Percentiles rank a stretch among this genome's conserved stretches.
Conservation (phyloP, 192 early-diverging fungal species). For the Gorgonomyces haynaldii region DNA sequence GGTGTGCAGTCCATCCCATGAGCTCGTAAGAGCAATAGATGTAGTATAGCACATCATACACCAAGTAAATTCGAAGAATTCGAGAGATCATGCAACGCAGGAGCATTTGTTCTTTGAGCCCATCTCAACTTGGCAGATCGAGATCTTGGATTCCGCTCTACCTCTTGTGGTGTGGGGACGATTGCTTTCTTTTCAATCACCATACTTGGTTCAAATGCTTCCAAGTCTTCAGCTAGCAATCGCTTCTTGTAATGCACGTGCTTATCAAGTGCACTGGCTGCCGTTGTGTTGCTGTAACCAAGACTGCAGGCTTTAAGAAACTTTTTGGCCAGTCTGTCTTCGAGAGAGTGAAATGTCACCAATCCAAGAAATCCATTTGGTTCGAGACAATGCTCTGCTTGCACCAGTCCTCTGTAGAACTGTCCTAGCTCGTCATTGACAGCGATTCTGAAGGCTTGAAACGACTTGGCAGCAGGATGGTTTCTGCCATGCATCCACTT, state of each 20-base stretch:
- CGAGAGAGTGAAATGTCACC: constrained; percentile 64
- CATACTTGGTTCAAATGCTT: too few species aligned
- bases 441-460: not conserved
- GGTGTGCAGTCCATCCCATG: constrained; percentile 39
- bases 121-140: constrained; percentile 42
- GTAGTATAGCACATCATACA: too few species aligned
- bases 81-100: too few species aligned
- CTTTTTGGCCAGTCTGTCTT: constrained; percentile 60
- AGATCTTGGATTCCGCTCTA: constrained; percentile 42
- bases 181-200: not conserved
- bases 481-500: constrained; percentile 17
- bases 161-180: constrained; percentile 22
- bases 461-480: constrained; percentile 46
- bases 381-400: constrained; percentile 37
- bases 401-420: constrained; percentile 36
- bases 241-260: too few species aligned
- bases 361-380: constrained; percentile 43
- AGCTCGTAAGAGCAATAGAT: too few species aligned
- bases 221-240: too few species aligned
- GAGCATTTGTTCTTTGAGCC: too few species aligned
- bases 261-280: constrained; percentile 9
- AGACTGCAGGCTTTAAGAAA: constrained; percentile 35
- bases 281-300: constrained; percentile 7
- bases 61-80: too few species aligned
- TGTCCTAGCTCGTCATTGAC: constrained; percentile 9